phyloP scores from a whole-genome alignment of 2,329 filamentous ascomycete genomes.

The Penicillium capsulatum region DNA sequence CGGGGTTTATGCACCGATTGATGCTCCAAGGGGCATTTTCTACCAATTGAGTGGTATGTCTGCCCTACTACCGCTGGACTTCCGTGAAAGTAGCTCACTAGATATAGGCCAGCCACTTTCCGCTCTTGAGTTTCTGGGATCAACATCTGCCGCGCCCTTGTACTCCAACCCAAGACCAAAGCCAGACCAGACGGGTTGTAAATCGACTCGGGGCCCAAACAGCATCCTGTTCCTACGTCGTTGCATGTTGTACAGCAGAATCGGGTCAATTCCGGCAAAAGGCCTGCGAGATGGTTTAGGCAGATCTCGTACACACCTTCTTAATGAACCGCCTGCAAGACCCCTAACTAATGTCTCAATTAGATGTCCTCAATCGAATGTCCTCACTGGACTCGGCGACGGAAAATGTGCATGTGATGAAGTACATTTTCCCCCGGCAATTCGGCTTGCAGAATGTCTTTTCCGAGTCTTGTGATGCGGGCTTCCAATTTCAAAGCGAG shows the following conservation, averaged over 20 bases:
- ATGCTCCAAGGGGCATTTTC: constrained; percentile 60
- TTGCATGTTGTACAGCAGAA: constrained; percentile 79
- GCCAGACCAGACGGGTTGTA: neutral
- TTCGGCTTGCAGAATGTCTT: constrained; percentile 93
- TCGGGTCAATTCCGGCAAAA: constrained; percentile 65
- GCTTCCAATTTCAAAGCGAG: constrained; percentile 77
- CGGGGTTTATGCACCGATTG: constrained; percentile 66
- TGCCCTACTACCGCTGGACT: neutral
- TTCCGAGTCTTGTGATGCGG: constrained; percentile 60
- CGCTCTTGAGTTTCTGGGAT: too few relatives aligned
- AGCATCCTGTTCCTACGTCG: constrained; percentile 73
- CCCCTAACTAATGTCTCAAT: neutral
- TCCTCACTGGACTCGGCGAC: constrained; percentile 39
- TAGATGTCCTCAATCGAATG: constrained; percentile 78
- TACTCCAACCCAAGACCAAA: too few relatives aligned
- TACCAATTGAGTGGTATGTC: constrained; percentile 71
- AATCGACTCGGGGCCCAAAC: constrained; percentile 34
- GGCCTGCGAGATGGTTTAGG: constrained; percentile 68
- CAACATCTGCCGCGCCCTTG: too few relatives aligned
- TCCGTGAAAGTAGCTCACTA: neutral
- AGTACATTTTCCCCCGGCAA: constrained; percentile 89
- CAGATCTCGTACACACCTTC: constrained; percentile 65
- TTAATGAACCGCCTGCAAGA: neutral
- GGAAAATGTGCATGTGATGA: constrained; percentile 69
- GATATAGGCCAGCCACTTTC: constrained; percentile 29